Conservation (phyloP, 2,329 filamentous ascomycete species). For the Apiospora arundinis region DNA sequence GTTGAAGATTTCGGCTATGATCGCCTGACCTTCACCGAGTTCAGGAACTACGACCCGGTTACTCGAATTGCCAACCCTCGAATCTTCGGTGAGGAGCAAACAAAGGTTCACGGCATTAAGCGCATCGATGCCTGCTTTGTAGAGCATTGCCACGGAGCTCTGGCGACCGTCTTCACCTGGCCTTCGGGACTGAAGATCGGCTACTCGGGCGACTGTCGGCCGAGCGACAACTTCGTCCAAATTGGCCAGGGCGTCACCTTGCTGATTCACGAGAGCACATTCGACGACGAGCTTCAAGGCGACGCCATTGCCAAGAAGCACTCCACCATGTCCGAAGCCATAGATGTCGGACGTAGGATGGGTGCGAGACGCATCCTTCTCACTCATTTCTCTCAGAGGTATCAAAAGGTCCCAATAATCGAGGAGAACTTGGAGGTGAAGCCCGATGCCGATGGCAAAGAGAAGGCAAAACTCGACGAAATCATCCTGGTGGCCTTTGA, state of each 20-base stretch:
- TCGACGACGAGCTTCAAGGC: constrained; percentile 80
- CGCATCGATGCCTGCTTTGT: constrained; percentile 73
- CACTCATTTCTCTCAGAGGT: constrained; percentile 95
- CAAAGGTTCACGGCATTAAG: constrained; percentile 64
- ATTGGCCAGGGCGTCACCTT: constrained; percentile 81
- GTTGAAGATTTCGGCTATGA: constrained; percentile 79
- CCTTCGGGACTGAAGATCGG: constrained; percentile 82
- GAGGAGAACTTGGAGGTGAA: constrained; percentile 29
- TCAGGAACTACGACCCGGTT: constrained; percentile 13
- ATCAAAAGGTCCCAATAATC: constrained; percentile 73
- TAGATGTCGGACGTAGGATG: constrained; percentile 80
- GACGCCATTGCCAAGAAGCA: constrained; percentile 91
- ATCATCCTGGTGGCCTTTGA: constrained; percentile 79
- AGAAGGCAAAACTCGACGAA: constrained; percentile 50
- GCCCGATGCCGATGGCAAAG: constrained; percentile 32
- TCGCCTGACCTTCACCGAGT: constrained; percentile 43
- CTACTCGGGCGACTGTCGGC: constrained; percentile 94
- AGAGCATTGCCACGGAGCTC: constrained; percentile 78
- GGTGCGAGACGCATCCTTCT: constrained; percentile 78
- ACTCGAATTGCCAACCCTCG: constrained; percentile 33
- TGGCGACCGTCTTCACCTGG: constrained; percentile 80
- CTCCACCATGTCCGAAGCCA: constrained; percentile 84
- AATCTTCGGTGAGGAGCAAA: constrained; percentile 45
- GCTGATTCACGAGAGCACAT: constrained; percentile 94
- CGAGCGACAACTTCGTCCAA: constrained; percentile 69